Evolutionary conservation across 805 yeast genomes (phyloP).

Genomic region (Metschnikowia orientalis): DNA sequence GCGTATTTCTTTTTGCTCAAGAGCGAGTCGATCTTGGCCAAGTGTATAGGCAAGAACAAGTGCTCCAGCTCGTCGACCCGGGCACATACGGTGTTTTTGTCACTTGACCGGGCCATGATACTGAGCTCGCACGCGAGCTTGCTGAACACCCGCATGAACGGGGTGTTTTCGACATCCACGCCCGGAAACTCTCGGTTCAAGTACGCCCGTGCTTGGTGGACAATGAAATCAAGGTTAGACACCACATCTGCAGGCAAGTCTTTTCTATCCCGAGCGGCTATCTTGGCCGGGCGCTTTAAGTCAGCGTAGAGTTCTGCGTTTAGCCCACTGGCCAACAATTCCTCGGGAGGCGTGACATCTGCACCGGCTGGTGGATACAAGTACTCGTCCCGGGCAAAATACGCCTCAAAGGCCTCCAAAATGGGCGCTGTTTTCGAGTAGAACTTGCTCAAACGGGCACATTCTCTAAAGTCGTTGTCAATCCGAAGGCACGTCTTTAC

Average conservation of each 20-base stretch:
- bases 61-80: conserved; percentile 16
- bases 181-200: conserved; percentile 16
- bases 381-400: conserved; percentile 34
- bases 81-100: conserved; percentile 25
- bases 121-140: conserved; percentile 40
- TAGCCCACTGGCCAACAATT: conserved; percentile 10
- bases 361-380: conserved; percentile 17
- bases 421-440: conserved; percentile 42
- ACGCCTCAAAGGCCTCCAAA: conserved; percentile 38
- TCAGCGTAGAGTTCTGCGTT: conserved; percentile 6
- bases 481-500: conserved; percentile 67
- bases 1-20: conserved; percentile 28
- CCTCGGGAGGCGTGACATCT: conserved; percentile 9
- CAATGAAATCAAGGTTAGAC: conserved; percentile 41
- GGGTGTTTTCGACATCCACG: conserved; percentile 16
- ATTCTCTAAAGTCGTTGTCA: conserved; percentile 66
- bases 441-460: conserved; percentile 55
- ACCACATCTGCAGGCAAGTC: conserved; percentile 28
- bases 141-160: conserved; percentile 28
- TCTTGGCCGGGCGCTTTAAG: conserved; percentile 19
- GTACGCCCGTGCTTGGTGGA: conserved; percentile 32
- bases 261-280: conserved; percentile 25
- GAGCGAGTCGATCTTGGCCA: conserved; percentile 34
- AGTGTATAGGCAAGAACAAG: conserved; percentile 37
- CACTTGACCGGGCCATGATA: conserved; percentile 22